Percentiles rank a stretch among this genome's conserved stretches.
phyloP scores from a whole-genome alignment of 345 rosid genomes.

The Durio zibethinus region DNA sequence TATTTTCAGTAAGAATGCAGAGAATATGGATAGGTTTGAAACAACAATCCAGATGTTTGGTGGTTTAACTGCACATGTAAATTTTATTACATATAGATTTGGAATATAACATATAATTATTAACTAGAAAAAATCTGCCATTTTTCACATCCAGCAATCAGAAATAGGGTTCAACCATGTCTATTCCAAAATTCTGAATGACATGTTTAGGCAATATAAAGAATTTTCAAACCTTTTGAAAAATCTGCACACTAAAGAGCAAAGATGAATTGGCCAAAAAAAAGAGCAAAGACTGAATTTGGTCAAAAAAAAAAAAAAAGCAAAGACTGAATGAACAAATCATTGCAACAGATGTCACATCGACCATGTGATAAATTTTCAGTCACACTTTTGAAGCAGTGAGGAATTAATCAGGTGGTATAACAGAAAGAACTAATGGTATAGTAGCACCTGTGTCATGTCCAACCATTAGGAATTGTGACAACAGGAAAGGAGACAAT shows the following conservation, averaged over 20 bases:
- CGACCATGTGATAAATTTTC: not conserved
- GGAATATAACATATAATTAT: not conserved
- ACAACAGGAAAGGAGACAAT: not conserved
- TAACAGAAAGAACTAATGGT: no score
- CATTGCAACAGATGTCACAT: not conserved
- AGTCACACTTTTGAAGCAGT: not conserved
- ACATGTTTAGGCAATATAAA: not conserved
- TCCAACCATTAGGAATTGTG: not conserved
- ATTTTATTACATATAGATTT: not conserved
- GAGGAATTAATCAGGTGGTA: not conserved
- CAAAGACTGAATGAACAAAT: not conserved
- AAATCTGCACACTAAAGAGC: not conserved
- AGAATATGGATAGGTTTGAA: not conserved
- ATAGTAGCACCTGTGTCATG: not conserved
- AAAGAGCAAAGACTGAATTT: no score
- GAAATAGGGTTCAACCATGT: not conserved
- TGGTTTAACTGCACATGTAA: not conserved
- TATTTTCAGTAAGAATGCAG: not conserved
- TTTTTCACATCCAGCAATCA: not conserved
- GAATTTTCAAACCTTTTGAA: not conserved
- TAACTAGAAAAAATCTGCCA: not conserved
- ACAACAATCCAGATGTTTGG: not conserved
- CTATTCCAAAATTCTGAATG: not conserved
- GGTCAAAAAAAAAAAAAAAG: no score
- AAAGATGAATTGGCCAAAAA: no score